These are phyloP conservation scores for Serendipita sp. DNA, from an alignment of 768 basidiomycete species.

Conservation along the genomic window DNA sequence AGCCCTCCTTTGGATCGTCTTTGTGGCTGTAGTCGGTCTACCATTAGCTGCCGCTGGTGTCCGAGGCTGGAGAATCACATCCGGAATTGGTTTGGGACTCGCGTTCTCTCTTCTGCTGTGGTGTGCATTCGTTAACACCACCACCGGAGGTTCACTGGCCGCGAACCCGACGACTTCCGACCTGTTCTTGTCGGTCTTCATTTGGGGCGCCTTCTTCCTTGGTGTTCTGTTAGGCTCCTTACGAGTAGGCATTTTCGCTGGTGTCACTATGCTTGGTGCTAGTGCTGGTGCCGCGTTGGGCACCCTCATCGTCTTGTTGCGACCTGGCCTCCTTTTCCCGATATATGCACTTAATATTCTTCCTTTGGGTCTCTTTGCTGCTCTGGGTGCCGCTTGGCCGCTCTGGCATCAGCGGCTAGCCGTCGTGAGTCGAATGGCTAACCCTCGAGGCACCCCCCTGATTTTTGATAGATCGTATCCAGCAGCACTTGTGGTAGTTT, in stretches of 20 bases:
- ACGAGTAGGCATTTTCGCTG: conserved; percentile 31
- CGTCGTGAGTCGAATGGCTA: conserved; percentile 28
- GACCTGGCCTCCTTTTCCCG: conserved; percentile 32
- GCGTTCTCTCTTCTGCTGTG: conserved; percentile 39
- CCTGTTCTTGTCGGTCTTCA: conserved; percentile 30
- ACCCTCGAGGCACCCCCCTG: conserved; percentile 21
- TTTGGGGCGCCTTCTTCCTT: conserved; percentile 32
- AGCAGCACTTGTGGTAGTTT: conserved; percentile 50
- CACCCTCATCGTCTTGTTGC: conserved; percentile 36
- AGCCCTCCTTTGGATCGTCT: conserved; percentile 43
- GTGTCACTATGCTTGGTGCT: conserved; percentile 30
- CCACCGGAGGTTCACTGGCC: conserved; percentile 25
- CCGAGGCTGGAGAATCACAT: conserved; percentile 38
- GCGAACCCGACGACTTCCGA: conserved; percentile 25
- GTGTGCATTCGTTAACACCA: conserved; percentile 44
- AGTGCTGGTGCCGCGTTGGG: conserved; percentile 43
- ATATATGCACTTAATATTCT: conserved; percentile 36
- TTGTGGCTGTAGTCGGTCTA: conserved; percentile 32
- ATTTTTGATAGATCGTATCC: conserved; percentile 15
- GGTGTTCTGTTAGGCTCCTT: conserved; percentile 41
- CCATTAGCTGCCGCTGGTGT: conserved; percentile 43
- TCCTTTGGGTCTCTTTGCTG: conserved; percentile 30
- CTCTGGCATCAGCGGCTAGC: conserved; percentile 31
- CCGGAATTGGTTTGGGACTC: conserved; percentile 38
- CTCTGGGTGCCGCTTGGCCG: conserved; percentile 26